phyloP scores from a whole-genome alignment of 169 alveolate species.

The Babesia gibsoni region DNA sequence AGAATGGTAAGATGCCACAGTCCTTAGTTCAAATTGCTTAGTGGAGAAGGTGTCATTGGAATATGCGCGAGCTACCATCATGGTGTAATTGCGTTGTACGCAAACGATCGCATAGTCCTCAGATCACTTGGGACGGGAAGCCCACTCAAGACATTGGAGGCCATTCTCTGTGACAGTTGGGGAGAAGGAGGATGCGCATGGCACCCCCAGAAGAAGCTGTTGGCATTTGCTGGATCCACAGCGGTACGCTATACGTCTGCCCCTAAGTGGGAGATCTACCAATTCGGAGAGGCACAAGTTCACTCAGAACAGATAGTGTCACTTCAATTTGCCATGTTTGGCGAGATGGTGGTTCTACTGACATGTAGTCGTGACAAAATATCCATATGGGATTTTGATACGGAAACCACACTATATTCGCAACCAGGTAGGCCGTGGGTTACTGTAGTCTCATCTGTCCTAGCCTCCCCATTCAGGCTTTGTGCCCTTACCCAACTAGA shows the following conservation, averaged over 20 bases:
- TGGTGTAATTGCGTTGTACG: constrained; percentile 2
- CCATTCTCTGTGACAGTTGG: not conserved
- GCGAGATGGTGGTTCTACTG: constrained; percentile 24
- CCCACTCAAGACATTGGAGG: constrained; percentile 6
- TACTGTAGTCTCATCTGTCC: not conserved
- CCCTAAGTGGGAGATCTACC: constrained; percentile 44
- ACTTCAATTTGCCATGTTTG: constrained; percentile 9
- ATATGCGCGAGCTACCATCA: not conserved
- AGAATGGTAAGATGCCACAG: not conserved
- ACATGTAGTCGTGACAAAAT: constrained; percentile 29
- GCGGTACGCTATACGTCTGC: constrained; percentile 36
- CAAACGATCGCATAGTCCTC: constrained; percentile 17
- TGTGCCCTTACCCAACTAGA: constrained; percentile 1
- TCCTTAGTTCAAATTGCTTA: not conserved
- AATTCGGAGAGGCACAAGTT: constrained; percentile 10
- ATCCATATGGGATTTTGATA: constrained; percentile 45
- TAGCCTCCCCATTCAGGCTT: constrained; percentile 12
- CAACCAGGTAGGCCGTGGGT: not conserved
- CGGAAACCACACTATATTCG: constrained; percentile 17
- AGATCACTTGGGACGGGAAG: constrained; percentile 8
- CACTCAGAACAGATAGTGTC: constrained; percentile 6
- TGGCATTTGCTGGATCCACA: constrained; percentile 21
- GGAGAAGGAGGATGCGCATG: not conserved
- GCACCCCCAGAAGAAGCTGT: constrained; percentile 16
- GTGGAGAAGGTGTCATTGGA: constrained; percentile 18